A percentile compares a stretch with the other conserved stretches of the same genome.
Evolutionary conservation across 305 asterid genomes (phyloP).

Genomic region (Plantago lanceolata): DNA sequence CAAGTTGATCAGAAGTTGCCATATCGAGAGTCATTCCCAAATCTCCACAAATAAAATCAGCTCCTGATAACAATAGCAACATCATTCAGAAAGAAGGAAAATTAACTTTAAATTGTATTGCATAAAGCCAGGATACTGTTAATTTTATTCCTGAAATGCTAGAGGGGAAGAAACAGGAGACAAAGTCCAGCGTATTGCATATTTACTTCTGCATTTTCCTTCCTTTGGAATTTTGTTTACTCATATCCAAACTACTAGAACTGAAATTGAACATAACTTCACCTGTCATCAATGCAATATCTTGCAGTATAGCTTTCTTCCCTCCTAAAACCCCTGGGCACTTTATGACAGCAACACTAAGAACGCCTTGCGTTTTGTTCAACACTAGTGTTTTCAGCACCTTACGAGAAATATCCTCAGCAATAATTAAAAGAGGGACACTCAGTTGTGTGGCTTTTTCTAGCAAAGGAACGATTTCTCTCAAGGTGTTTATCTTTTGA

Average conservation of each 20-base stretch:
- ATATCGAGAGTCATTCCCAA: conserved; percentile 68
- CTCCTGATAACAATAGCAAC: conserved; percentile 41
- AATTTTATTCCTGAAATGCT: not conserved
- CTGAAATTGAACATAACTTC: conserved; percentile 10
- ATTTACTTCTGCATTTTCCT: not conserved
- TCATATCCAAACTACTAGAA: not conserved
- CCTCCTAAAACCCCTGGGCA: conserved; percentile 77
- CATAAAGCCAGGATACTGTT: not conserved
- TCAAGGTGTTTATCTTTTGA: conserved; percentile 55
- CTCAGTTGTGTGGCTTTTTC: conserved; percentile 87
- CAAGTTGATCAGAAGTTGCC: conserved; percentile 97
- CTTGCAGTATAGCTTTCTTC: conserved; percentile 83
- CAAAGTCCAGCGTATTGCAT: not conserved
- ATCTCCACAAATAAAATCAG: conserved; percentile 91
- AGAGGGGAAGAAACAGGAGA: not conserved
- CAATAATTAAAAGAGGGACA: conserved; percentile 81
- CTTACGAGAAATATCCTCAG: conserved; percentile 71
- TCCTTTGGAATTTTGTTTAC: not conserved
- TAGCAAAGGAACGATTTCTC: conserved; percentile 75
- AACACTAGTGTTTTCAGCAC: conserved; percentile 74
- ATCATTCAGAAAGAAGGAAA: not conserved
- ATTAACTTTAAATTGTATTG: not conserved
- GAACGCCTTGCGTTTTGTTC: conserved; percentile 70
- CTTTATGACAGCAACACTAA: conserved; percentile 70
- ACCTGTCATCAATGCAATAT: conserved; percentile 97